Conservation (phyloP, 495 filamentous ascomycete species). For the Pyronema domesticum region DNA sequence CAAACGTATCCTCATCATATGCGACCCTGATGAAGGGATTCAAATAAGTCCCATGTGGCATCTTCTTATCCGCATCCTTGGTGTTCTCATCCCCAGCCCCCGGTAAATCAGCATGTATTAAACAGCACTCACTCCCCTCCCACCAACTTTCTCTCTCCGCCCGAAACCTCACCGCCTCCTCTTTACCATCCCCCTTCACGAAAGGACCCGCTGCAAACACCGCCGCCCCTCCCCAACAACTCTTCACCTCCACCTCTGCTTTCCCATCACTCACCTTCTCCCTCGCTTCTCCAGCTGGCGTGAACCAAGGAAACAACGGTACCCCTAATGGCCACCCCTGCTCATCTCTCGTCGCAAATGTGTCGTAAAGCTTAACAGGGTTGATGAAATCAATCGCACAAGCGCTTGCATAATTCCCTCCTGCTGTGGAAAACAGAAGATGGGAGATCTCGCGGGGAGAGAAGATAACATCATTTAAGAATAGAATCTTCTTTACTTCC, state of each 20-base stretch:
- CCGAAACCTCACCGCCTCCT: constrained; percentile 42
- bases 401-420: constrained; percentile 49
- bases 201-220: constrained; percentile 58
- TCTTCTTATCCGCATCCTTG: constrained; percentile 40
- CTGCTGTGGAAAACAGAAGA: constrained; percentile 59
- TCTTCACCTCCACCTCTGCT: constrained; percentile 54
- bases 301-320: constrained; percentile 61
- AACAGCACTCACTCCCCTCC: constrained; percentile 66
- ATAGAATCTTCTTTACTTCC: constrained; percentile 51
- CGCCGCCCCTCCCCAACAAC: constrained; percentile 71
- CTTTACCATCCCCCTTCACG: not conserved
- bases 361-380: constrained; percentile 66
- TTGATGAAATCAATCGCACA: constrained; percentile 64
- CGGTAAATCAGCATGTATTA: constrained; percentile 39
- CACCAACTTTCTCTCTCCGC: constrained; percentile 46
- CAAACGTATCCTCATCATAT: constrained; percentile 37
- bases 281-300: constrained; percentile 40
- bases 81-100: not conserved
- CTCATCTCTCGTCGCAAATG: constrained; percentile 56
- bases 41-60: constrained; percentile 42
- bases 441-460: constrained; percentile 50
- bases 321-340: constrained; percentile 54
- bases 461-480: constrained; percentile 62
- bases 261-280: constrained; percentile 41
- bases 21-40: constrained; percentile 58